phyloP scores from a whole-genome alignment of 345 rosid genomes.

The Brassica nigra region DNA sequence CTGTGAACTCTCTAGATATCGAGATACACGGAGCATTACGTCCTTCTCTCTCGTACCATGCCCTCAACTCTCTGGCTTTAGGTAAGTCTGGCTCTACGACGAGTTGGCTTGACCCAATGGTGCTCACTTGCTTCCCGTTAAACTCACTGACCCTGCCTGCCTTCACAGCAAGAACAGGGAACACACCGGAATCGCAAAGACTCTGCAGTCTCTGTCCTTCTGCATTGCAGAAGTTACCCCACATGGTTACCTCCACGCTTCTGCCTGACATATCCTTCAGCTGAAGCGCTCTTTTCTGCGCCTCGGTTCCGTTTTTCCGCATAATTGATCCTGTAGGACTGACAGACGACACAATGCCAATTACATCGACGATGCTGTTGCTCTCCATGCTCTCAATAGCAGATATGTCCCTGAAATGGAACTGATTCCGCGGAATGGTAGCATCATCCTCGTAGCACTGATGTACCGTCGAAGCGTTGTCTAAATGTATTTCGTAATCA shows the following conservation, averaged over 20 bases:
- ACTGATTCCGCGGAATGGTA: conserved; percentile 69
- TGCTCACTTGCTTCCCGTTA: conserved; percentile 81
- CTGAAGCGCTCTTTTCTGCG: conserved; percentile 76
- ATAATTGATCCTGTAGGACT: conserved; percentile 61
- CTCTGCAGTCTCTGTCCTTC: conserved; percentile 78
- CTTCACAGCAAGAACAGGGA: conserved; percentile 82
- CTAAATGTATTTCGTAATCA: conserved; percentile 74
- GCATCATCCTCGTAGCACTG: conserved; percentile 74
- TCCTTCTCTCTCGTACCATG: conserved; percentile 85
- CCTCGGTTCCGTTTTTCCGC: conserved; percentile 75
- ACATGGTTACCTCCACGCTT: conserved; percentile 84
- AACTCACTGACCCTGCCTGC: conserved; percentile 73
- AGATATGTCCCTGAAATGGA: conserved; percentile 66
- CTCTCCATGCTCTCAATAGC: conserved; percentile 76
- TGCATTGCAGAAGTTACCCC: conserved; percentile 75
- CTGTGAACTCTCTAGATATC: conserved; percentile 72
- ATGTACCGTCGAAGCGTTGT: conserved; percentile 60
- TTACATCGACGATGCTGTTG: conserved; percentile 60
- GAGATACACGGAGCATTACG: conserved; percentile 57
- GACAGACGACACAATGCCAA: conserved; percentile 70
- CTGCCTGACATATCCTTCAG: conserved; percentile 82
- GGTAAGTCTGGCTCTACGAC: conserved; percentile 73
- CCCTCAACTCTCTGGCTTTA: conserved; percentile 63
- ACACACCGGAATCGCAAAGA: conserved; percentile 75
- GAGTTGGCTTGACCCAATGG: conserved; percentile 72